These are phyloP conservation scores for Acacia concinna DNA, from an alignment of 331 rosid genomes.

Conservation along the genomic window DNA sequence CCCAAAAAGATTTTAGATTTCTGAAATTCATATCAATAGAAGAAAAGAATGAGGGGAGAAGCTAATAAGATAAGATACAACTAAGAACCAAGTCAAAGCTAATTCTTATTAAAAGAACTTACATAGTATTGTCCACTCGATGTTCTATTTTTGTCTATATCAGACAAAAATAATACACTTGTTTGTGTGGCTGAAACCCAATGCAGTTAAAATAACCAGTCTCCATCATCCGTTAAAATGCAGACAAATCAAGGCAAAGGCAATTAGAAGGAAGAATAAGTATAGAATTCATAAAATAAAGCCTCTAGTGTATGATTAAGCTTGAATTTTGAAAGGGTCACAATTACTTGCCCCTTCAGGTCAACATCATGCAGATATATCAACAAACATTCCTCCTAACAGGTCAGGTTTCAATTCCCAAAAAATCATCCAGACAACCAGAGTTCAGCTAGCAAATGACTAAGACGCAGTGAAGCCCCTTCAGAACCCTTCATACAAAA, in stretches of 20 bases:
- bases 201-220: constrained; percentile 46
- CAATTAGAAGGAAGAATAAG: constrained; percentile 29
- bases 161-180: constrained; percentile 44
- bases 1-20: too few species aligned
- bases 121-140: constrained; percentile 46
- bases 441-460: too few species aligned
- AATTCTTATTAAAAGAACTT: constrained; percentile 39
- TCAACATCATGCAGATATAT: too few species aligned
- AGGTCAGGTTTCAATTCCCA: too few species aligned
- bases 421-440: too few species aligned
- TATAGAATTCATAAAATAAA: constrained; percentile 34
- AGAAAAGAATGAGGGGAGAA: background rate
- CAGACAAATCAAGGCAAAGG: constrained; percentile 26
- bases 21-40: too few species aligned
- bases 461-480: constrained; percentile 33
- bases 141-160: constrained; percentile 47
- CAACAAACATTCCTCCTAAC: too few species aligned
- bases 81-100: constrained; percentile 25
- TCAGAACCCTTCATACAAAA: background rate
- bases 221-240: constrained; percentile 28
- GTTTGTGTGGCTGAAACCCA: constrained; percentile 43
- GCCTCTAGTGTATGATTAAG: background rate
- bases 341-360: too few species aligned
- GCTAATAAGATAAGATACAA: constrained; percentile 13
- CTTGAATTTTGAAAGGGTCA: background rate